phyloP scores from a whole-genome alignment of 1,284 basidiomycete genomes.

The Heterobasidion annosum region DNA sequence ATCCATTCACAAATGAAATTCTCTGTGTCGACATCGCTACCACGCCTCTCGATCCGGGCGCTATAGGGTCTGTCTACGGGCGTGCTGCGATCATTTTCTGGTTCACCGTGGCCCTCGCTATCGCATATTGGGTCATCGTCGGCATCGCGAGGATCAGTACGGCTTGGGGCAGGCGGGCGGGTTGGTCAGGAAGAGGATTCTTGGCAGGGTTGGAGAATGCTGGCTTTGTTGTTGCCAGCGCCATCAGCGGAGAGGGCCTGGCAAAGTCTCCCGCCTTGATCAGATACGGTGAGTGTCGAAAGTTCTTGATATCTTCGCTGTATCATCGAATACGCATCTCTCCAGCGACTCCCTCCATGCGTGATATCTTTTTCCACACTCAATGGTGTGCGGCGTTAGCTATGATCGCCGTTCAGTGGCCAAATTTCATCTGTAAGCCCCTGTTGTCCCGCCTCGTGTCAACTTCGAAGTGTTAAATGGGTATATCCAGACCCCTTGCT shows the following conservation, averaged over 20 bases:
- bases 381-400: conserved; percentile 84
- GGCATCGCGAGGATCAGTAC: conserved; percentile 76
- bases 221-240: conserved; percentile 86
- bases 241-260: conserved; percentile 85
- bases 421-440: conserved; percentile 75
- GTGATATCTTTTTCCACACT: conserved; percentile 89
- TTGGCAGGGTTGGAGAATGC: conserved; percentile 70
- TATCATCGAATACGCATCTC: conserved; percentile 5
- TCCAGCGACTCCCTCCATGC: conserved; percentile 82
- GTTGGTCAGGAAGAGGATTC: conserved; percentile 44
- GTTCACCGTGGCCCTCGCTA: conserved; percentile 68
- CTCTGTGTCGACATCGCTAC: conserved; percentile 76
- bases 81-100: conserved; percentile 76
- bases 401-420: conserved; percentile 95
- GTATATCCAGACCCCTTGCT: conserved; percentile 67
- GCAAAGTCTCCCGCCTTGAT: conserved; percentile 80
- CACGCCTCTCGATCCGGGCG: conserved; percentile 63
- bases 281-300: conserved; percentile 63
- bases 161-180: conserved; percentile 69
- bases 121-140: conserved; percentile 76
- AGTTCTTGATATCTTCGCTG: conserved; percentile 5
- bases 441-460: neutral
- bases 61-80: conserved; percentile 52
- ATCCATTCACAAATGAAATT: conserved; percentile 73
- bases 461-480: too few species aligned